phyloP scores from a whole-genome alignment of 169 alveolate species.

The Eimeria maxima region DNA sequence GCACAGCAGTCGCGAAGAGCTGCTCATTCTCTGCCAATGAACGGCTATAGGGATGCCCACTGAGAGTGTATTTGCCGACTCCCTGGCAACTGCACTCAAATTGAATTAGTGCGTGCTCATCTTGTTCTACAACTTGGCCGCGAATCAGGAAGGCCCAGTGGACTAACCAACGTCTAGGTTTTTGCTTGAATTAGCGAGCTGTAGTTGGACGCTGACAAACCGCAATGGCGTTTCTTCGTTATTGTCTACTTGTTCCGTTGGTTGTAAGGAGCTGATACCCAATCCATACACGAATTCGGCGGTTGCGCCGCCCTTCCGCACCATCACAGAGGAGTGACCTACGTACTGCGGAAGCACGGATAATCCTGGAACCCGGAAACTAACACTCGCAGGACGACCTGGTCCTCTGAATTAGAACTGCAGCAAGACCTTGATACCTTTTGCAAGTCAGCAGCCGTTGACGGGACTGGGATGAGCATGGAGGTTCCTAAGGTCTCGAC shows the following conservation, averaged over 20 bases:
- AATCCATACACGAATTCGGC: slow-evolving; percentile 67
- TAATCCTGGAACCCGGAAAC: background rate
- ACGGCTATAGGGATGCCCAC: background rate
- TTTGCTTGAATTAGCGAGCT: slow-evolving; percentile 51
- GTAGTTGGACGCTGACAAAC: slow-evolving; percentile 70
- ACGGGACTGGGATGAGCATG: background rate
- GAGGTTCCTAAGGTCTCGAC: background rate
- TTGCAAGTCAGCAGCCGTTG: background rate
- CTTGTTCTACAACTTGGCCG: background rate
- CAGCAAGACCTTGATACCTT: background rate
- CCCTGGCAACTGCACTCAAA: background rate
- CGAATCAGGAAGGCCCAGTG: background rate
- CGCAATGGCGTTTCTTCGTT: slow-evolving; percentile 63
- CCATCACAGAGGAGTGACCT: background rate
- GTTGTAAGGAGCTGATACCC: slow-evolving; percentile 66
- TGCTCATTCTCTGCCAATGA: background rate
- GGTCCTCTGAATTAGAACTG: background rate
- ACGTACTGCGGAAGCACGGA: background rate
- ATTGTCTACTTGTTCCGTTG: background rate
- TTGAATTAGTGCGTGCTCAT: background rate
- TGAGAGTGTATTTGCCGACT: background rate
- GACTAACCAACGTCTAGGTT: slow-evolving; percentile 56
- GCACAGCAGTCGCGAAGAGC: background rate
- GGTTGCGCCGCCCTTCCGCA: slow-evolving; percentile 69
- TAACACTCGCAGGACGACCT: background rate